phyloP scores from a whole-genome alignment of 2,329 filamentous ascomycete species.

The Aaosphaeria arxii region DNA sequence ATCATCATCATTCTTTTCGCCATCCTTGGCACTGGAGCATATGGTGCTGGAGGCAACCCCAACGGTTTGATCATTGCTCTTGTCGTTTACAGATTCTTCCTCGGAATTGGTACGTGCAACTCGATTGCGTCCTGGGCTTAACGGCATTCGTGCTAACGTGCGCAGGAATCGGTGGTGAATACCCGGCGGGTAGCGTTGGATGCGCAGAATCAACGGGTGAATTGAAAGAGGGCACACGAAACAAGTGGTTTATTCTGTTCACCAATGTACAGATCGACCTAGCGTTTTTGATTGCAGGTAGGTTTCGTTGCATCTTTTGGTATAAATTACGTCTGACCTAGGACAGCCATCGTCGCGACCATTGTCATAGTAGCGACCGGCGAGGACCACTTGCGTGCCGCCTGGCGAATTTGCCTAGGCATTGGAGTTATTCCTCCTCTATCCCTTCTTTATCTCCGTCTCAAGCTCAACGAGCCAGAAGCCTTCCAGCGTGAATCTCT shows the following conservation, averaged over 20 bases:
- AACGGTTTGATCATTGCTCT: conserved; percentile 74
- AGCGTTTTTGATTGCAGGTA: conserved; percentile 76
- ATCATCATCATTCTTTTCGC: conserved; percentile 83
- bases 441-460: conserved; percentile 55
- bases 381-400: conserved; percentile 64
- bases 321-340: conserved; percentile 28
- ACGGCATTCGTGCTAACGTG: conserved; percentile 3
- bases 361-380: conserved; percentile 46
- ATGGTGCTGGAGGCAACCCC: conserved; percentile 66
- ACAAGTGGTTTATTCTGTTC: conserved; percentile 79
- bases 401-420: conserved; percentile 80
- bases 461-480: conserved; percentile 52
- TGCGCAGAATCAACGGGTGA: conserved; percentile 82
- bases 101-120: conserved; percentile 46
- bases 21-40: conserved; percentile 72
- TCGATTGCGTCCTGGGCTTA: conserved; percentile 23
- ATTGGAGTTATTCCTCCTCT: conserved; percentile 46
- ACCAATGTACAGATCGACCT: conserved; percentile 85
- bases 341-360: conserved; percentile 55
- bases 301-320: conserved; percentile 66
- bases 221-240: conserved; percentile 74
- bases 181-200: conserved; percentile 79
- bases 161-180: conserved; percentile 71
- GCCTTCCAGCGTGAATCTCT: conserved; percentile 51
- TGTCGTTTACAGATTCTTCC: conserved; percentile 80